Percentiles rank a stretch among this genome's conserved stretches.
Conservation (phyloP, 768 basidiomycete species). For the Kwoniella dendrophila region DNA sequence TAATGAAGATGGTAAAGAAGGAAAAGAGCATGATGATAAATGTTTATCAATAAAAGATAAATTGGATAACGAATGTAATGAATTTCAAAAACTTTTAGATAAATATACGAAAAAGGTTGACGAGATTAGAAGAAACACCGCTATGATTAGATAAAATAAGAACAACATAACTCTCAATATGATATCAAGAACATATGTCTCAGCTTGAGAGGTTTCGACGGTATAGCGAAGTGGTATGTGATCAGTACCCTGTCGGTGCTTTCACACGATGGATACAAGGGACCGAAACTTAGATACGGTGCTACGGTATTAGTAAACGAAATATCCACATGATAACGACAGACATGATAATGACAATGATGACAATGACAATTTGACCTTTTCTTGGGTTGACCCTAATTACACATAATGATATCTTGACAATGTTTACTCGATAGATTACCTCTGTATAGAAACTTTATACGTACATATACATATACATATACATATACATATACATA, state of each 20-base stretch:
- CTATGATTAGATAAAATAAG: neutral
- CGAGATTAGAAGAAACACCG: neutral
- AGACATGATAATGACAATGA: too few relatives aligned
- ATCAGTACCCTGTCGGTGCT: too few relatives aligned
- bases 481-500: too few relatives aligned
- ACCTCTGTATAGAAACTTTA: too few relatives aligned
- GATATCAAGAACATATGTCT: neutral
- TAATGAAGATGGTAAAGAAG: neutral
- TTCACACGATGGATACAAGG: neutral
- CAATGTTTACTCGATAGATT: too few relatives aligned
- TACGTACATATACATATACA: too few relatives aligned
- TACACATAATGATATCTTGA: too few relatives aligned
- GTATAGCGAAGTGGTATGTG: too few relatives aligned
- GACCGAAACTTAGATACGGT: neutral
- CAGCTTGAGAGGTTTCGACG: too few relatives aligned
- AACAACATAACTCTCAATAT: neutral
- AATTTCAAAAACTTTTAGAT: constrained; percentile 16
- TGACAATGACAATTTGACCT: too few relatives aligned
- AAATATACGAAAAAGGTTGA: constrained; percentile 12
- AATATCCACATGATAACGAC: neutral
- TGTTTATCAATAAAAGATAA: neutral
- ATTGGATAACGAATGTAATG: constrained; percentile 16
- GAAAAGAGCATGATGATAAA: too few relatives aligned
- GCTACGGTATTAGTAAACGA: neutral
- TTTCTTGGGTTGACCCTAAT: too few relatives aligned